A percentile compares a stretch with the other conserved stretches of the same genome.
These are phyloP conservation scores for Krasilnikovozyma curviuscula DNA, from an alignment of 768 basidiomycete genomes.

Conservation along the genomic window DNA sequence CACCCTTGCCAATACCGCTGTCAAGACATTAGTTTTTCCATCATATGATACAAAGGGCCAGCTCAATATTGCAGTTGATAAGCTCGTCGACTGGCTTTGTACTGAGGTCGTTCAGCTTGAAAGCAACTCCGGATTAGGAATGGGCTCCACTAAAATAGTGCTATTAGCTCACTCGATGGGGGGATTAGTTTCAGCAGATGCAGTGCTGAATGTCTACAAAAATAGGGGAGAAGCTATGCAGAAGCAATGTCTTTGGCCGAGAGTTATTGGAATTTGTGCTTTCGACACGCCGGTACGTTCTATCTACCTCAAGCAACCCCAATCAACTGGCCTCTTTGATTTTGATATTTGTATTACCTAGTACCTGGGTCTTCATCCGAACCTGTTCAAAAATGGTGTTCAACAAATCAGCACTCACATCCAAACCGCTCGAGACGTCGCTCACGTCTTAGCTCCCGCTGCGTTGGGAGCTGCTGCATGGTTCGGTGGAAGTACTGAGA, in stretches of 20 bases:
- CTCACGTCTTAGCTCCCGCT: slow-evolving; percentile 36
- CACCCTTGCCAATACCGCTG: slow-evolving; percentile 1
- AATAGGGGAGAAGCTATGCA: slow-evolving; percentile 40
- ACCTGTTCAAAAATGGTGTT: slow-evolving; percentile 64
- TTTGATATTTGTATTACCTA: slow-evolving; percentile 24
- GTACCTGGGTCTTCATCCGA: slow-evolving; percentile 75
- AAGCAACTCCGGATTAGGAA: slow-evolving; percentile 45
- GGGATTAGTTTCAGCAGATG: slow-evolving; percentile 69
- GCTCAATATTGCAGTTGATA: slow-evolving; percentile 59
- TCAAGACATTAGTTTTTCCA: background rate
- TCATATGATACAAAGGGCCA: slow-evolving; percentile 55
- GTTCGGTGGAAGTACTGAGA: slow-evolving; percentile 20
- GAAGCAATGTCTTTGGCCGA: slow-evolving; percentile 68
- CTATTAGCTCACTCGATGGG: slow-evolving; percentile 86
- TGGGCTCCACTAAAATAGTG: slow-evolving; percentile 44
- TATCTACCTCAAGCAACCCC: background rate
- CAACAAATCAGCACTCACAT: slow-evolving; percentile 56
- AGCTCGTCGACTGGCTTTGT: slow-evolving; percentile 82
- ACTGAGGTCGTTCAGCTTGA: slow-evolving; percentile 72
- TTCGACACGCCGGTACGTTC: slow-evolving; percentile 71
- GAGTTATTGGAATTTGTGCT: slow-evolving; percentile 61
- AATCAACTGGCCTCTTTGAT: background rate
- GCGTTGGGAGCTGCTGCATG: slow-evolving; percentile 30
- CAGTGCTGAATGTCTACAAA: slow-evolving; percentile 50
- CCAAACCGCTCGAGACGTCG: slow-evolving; percentile 43